phyloP scores from a whole-genome alignment of 1,139 yeast genomes.

The Yamadazyma sp. region DNA sequence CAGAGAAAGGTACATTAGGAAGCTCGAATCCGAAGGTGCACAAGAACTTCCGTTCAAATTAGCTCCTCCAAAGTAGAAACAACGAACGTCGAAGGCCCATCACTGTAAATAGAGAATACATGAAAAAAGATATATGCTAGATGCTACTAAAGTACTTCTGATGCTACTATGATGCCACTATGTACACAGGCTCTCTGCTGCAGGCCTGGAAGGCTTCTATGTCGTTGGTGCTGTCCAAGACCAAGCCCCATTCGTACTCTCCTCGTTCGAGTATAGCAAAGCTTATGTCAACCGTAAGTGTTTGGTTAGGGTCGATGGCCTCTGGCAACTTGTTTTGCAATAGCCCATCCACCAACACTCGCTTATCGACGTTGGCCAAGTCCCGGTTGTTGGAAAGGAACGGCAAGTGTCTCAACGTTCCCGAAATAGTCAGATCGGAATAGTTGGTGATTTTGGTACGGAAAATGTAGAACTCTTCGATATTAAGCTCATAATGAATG shows the following conservation, averaged over 20 bases:
- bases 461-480: slow-evolving; percentile 52
- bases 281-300: slow-evolving; percentile 41
- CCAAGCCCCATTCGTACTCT: slow-evolving; percentile 75
- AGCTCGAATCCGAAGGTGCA: slow-evolving; percentile 49
- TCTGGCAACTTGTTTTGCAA: slow-evolving; percentile 53
- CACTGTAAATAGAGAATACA: neutral
- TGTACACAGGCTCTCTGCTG: slow-evolving; percentile 35
- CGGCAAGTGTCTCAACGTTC: slow-evolving; percentile 69
- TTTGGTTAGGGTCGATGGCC: slow-evolving; percentile 33
- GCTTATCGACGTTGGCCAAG: slow-evolving; percentile 46
- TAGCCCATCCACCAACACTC: slow-evolving; percentile 61
- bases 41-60: slow-evolving; percentile 48
- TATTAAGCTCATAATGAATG: slow-evolving; percentile 25
- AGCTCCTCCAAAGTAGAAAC: slow-evolving; percentile 21
- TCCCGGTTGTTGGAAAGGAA: slow-evolving; percentile 30
- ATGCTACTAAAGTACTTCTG: no score
- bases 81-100: neutral
- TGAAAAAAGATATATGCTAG: no score
- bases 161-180: slow-evolving; percentile 11
- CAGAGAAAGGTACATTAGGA: slow-evolving; percentile 41
- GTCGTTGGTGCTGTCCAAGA: slow-evolving; percentile 51
- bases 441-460: slow-evolving; percentile 48
- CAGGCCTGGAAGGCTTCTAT: slow-evolving; percentile 19
- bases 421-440: slow-evolving; percentile 40
- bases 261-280: slow-evolving; percentile 68